A percentile compares a stretch with the other conserved stretches of the same genome.
Evolutionary conservation across 2,329 filamentous ascomycete genomes (phyloP).

Genomic region (Diaporthe vexans): DNA sequence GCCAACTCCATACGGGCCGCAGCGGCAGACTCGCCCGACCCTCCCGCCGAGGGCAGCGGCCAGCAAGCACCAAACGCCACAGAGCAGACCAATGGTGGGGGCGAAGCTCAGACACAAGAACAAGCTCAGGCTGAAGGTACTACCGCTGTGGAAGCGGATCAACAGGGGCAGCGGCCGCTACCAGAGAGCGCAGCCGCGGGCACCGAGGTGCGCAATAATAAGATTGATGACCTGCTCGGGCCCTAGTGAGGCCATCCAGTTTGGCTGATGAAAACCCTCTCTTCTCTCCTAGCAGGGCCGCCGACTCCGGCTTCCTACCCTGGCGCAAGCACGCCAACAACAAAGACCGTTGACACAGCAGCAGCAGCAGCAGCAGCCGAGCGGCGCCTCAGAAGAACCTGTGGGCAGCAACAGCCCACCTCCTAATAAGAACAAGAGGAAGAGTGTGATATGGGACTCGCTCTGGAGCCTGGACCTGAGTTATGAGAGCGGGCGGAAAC

Average conservation of each 20-base stretch:
- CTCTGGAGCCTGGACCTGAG: slow-evolving; percentile 73
- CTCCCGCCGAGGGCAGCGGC: slow-evolving; percentile 34
- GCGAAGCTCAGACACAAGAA: slow-evolving; percentile 4
- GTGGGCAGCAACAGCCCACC: slow-evolving; percentile 49
- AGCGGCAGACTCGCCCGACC: slow-evolving; percentile 54
- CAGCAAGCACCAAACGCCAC: slow-evolving; percentile 54
- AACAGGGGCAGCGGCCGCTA: slow-evolving; percentile 43
- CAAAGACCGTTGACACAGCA: slow-evolving; percentile 42
- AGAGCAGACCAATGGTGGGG: slow-evolving; percentile 45
- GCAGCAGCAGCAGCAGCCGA: slow-evolving; percentile 55
- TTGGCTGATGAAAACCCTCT: slow-evolving; percentile 50
- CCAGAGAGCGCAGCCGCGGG: slow-evolving; percentile 43
- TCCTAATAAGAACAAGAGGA: slow-evolving; percentile 52
- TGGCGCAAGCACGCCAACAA: slow-evolving; percentile 33
- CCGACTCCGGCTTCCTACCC: slow-evolving; percentile 27
- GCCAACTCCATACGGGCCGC: slow-evolving; percentile 70
- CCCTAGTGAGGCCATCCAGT: slow-evolving; percentile 52
- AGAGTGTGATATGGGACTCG: slow-evolving; percentile 72
- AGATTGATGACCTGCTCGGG: slow-evolving; percentile 65
- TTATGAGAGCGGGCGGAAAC: slow-evolving; percentile 59
- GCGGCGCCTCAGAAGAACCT: slow-evolving; percentile 45
- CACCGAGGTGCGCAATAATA: slow-evolving; percentile 66
- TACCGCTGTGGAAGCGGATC: slow-evolving; percentile 23
- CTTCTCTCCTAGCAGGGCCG: slow-evolving; percentile 32
- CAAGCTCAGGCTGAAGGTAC: slow-evolving; percentile 4